A percentile compares a stretch with the other conserved stretches of the same genome.
Conservation (phyloP, 768 basidiomycete genomes). For the Naganishia antarctica region DNA sequence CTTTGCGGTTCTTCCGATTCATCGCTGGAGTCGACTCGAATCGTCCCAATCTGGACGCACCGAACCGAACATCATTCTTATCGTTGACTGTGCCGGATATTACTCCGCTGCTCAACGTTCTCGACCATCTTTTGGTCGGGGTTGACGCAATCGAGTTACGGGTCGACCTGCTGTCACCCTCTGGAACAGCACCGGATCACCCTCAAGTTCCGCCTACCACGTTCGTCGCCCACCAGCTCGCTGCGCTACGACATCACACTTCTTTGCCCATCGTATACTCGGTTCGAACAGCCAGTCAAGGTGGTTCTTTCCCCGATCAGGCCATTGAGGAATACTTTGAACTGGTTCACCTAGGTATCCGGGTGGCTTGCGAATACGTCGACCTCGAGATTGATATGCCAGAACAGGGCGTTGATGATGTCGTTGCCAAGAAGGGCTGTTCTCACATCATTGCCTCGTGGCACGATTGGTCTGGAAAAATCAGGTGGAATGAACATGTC, state of each 20-base stretch:
- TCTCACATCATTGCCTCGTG: slow-evolving; percentile 85
- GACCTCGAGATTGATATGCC: slow-evolving; percentile 83
- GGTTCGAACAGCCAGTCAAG: slow-evolving; percentile 78
- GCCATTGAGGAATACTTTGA: slow-evolving; percentile 67
- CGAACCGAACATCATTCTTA: slow-evolving; percentile 80
- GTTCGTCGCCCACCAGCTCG: slow-evolving; percentile 77
- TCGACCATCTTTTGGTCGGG: slow-evolving; percentile 72
- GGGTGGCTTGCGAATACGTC: slow-evolving; percentile 82
- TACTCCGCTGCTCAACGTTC: slow-evolving; percentile 60
- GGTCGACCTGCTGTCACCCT: slow-evolving; percentile 73
- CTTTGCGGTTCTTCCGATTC: slow-evolving; percentile 80
- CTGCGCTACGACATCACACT: slow-evolving; percentile 69
- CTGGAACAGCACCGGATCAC: slow-evolving; percentile 50
- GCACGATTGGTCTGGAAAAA: slow-evolving; percentile 85
- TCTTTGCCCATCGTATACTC: slow-evolving; percentile 87
- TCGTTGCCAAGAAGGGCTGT: slow-evolving; percentile 61
- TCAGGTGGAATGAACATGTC: slow-evolving; percentile 69
- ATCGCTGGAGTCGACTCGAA: slow-evolving; percentile 71
- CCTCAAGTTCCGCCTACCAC: slow-evolving; percentile 61
- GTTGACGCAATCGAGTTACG: slow-evolving; percentile 91
- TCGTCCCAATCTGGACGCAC: slow-evolving; percentile 44
- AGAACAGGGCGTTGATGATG: slow-evolving; percentile 58
- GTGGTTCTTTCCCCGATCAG: slow-evolving; percentile 81
- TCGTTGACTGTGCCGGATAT: slow-evolving; percentile 88
- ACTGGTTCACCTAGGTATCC: slow-evolving; percentile 70